Percentiles rank a stretch among this genome's conserved stretches.
Evolutionary conservation across 257 asterid species (phyloP).

Genomic region (Vinca minor): DNA sequence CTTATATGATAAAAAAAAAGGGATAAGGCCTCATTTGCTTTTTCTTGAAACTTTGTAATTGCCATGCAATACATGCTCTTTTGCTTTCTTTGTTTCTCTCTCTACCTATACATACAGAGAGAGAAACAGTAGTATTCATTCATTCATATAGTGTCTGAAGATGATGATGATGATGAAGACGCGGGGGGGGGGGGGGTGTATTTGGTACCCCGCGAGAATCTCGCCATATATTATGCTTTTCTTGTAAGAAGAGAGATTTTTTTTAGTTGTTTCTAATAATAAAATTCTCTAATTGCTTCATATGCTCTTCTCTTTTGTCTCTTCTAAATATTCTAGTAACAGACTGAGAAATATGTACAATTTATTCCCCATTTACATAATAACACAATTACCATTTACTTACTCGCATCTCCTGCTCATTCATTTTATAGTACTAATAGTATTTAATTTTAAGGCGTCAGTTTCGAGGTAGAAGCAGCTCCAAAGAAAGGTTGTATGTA

Average conservation of each 20-base stretch:
- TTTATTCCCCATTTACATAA: neutral
- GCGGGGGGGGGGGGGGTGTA: slow-evolving; percentile 4
- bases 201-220: slow-evolving; percentile 27
- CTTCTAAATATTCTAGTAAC: neutral
- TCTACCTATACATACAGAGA: neutral
- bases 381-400: neutral
- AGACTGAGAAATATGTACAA: neutral
- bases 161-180: neutral
- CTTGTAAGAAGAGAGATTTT: slow-evolving; percentile 2
- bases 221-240: slow-evolving; percentile 29
- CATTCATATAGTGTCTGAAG: neutral
- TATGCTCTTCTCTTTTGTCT: slow-evolving; percentile 14
- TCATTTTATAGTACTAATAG: no score
- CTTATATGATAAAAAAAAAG: no score
- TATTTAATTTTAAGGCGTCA: slow-evolving; percentile 6
- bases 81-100: slow-evolving; percentile 8
- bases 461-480: slow-evolving; percentile 7
- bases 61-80: neutral
- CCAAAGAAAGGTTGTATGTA: no score
- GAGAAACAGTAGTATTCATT: neutral
- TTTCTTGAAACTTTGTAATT: no score
- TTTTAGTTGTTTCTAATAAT: slow-evolving; percentile 3
- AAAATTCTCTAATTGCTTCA: slow-evolving; percentile 2
- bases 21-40: no score
- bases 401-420: no score